phyloP scores from a whole-genome alignment of 352 stramenopile species.

The Pythium brassicae region DNA sequence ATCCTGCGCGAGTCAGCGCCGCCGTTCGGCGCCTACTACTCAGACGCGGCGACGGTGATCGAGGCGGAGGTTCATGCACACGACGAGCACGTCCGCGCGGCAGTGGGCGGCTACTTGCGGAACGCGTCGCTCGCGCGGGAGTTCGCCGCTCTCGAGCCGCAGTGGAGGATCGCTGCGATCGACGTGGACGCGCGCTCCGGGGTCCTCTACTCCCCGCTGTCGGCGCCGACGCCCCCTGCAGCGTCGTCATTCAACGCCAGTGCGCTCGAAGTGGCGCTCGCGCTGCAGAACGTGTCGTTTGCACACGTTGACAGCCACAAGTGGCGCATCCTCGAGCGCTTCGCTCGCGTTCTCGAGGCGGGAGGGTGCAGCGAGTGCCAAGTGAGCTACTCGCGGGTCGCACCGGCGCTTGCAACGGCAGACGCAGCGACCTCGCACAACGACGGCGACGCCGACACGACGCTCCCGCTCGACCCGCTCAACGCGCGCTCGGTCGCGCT shows the following conservation, averaged over 20 bases:
- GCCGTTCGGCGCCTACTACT: conserved; percentile 4
- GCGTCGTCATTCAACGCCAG: not conserved
- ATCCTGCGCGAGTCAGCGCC: conserved; percentile 14
- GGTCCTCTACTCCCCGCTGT: conserved; percentile 3
- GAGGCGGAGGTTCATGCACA: conserved; percentile 23
- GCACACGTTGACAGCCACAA: not conserved
- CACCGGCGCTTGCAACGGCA: not conserved
- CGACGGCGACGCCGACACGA: not conserved
- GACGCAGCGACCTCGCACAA: conserved; percentile 1
- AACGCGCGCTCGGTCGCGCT: not conserved
- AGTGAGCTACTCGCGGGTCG: not conserved
- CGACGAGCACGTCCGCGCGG: conserved; percentile 3
- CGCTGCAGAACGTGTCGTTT: conserved; percentile 3
- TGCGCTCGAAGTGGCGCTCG: not conserved
- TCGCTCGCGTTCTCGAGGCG: not conserved
- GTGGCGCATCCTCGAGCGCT: conserved; percentile 10
- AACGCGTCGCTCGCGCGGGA: conserved; percentile 15
- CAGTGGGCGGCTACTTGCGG: conserved; percentile 17
- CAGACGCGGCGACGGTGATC: conserved; percentile 4
- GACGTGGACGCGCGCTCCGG: conserved; percentile 13
- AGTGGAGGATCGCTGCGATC: conserved; percentile 19
- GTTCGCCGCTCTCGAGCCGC: conserved; percentile 16
- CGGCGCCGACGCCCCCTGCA: not conserved
- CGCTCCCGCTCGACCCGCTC: conserved; percentile 1
- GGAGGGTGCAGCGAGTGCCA: not conserved